Evolutionary conservation across 345 rosid genomes (phyloP).

Genomic region (Salix viminalis): DNA sequence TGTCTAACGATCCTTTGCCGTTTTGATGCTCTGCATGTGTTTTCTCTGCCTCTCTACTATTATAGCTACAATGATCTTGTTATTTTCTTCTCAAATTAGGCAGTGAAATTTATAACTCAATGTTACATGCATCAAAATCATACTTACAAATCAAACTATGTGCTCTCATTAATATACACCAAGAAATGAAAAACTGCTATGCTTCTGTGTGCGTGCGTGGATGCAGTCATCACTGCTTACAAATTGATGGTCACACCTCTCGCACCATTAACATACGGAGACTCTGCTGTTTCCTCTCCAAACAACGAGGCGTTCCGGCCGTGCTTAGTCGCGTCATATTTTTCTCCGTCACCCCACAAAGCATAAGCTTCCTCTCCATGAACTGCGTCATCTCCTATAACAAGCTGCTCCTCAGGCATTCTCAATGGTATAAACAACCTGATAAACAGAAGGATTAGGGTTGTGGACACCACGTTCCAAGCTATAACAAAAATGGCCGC

Average conservation of each 20-base stretch:
- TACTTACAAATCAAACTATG: neutral
- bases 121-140: neutral
- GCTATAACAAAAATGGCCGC: constrained; percentile 60
- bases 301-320: constrained; percentile 30
- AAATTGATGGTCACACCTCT: constrained; percentile 74
- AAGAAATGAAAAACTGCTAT: neutral
- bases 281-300: constrained; percentile 34
- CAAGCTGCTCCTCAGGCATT: constrained; percentile 76
- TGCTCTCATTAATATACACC: neutral
- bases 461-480: constrained; percentile 66
- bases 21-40: neutral
- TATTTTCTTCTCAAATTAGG: neutral
- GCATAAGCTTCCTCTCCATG: constrained; percentile 98
- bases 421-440: constrained; percentile 64
- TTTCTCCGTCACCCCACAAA: constrained; percentile 97
- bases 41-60: neutral
- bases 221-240: constrained; percentile 11
- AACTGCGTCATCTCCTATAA: constrained; percentile 83
- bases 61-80: no score
- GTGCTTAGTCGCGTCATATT: constrained; percentile 62
- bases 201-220: neutral
- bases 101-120: neutral
- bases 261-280: constrained; percentile 54
- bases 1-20: neutral
- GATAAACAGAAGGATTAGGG: constrained; percentile 54